Evolutionary conservation across 495 filamentous ascomycete genomes (phyloP).

Genomic region (Penicillium paradoxum): DNA sequence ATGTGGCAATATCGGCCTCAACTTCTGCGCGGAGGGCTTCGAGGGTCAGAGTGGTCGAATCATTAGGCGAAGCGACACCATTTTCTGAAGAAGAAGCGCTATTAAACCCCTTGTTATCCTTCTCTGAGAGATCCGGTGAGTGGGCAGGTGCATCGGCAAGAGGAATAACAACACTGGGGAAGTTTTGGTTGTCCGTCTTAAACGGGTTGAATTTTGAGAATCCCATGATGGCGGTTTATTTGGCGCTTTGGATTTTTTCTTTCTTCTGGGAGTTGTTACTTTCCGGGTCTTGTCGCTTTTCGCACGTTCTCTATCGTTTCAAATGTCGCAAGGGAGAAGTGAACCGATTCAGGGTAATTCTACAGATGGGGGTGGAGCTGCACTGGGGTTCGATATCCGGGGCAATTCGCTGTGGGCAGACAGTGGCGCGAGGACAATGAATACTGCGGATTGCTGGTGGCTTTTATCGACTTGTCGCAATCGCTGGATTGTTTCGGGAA

Average conservation of each 20-base stretch:
- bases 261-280: constrained; percentile 3
- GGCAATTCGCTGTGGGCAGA: background rate
- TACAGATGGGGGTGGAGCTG: constrained; percentile 10
- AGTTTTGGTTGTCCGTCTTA: constrained; percentile 43
- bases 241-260: constrained; percentile 24
- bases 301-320: background rate
- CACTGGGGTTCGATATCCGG: background rate
- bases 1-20: constrained; percentile 37
- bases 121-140: constrained; percentile 18
- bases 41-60: constrained; percentile 38
- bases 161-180: constrained; percentile 49
- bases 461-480: background rate
- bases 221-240: constrained; percentile 24
- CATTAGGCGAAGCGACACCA: constrained; percentile 19
- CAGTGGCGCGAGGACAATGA: constrained; percentile 14
- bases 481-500: background rate
- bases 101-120: constrained; percentile 22
- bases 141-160: constrained; percentile 40
- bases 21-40: constrained; percentile 44
- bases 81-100: constrained; percentile 25
- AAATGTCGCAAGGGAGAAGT: background rate
- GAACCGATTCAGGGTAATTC: background rate
- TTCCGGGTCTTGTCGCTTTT: background rate
- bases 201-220: constrained; percentile 45
- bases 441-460: background rate